These are phyloP conservation scores for Coemansia nantahalensis DNA, from an alignment of 192 early-diverging fungal species.

Conservation along the genomic window DNA sequence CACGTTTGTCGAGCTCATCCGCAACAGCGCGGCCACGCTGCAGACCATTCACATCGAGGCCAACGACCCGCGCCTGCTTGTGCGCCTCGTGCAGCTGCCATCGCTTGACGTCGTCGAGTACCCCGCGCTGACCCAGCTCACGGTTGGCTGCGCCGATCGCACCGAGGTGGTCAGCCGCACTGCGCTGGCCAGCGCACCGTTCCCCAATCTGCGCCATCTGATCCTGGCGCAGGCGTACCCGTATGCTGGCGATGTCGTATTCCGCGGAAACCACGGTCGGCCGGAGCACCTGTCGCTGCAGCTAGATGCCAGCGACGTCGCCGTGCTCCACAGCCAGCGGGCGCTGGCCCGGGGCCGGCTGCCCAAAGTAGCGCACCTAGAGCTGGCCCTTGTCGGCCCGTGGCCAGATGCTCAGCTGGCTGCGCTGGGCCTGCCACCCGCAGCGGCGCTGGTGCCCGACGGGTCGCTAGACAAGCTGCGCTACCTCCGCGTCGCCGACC, in stretches of 20 bases:
- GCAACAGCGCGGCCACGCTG: constrained; percentile 6
- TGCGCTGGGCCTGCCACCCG: background rate
- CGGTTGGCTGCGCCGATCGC: background rate
- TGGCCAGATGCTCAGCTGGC: too few relatives aligned
- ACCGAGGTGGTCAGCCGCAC: background rate
- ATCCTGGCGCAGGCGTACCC: constrained; percentile 12
- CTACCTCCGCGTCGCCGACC: constrained; percentile 1
- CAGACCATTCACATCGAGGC: constrained; percentile 11
- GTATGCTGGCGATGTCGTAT: constrained; percentile 13
- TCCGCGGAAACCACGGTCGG: constrained; percentile 8
- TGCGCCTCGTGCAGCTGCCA: constrained; percentile 1
- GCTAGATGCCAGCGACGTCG: background rate
- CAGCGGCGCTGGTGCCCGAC: too few relatives aligned
- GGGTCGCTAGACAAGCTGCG: too few relatives aligned
- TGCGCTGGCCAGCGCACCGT: background rate
- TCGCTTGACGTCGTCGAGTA: background rate
- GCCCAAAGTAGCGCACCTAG: background rate
- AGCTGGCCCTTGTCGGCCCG: background rate
- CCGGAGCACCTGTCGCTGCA: constrained; percentile 10
- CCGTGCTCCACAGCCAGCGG: background rate
- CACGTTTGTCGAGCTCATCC: constrained; percentile 16
- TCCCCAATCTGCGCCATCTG: constrained; percentile 6
- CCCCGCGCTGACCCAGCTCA: background rate
- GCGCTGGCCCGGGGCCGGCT: background rate
- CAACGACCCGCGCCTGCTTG: background rate